Base-by-base conservation (phyloP, 805 yeast species). In the Kodamaea nitidulidarum region DNA sequence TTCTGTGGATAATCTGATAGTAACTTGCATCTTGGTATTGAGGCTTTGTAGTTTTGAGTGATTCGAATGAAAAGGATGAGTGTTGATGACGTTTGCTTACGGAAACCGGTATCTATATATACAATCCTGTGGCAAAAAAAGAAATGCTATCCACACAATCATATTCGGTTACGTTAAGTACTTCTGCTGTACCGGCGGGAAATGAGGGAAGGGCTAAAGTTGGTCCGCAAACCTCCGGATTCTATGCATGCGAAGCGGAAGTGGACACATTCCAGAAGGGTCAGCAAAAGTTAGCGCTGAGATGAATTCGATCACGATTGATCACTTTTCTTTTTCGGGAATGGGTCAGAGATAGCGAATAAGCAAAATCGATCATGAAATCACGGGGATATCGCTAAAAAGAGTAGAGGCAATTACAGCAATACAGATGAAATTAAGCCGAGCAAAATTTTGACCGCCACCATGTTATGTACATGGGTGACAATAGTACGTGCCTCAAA, bases 1-100 rank as follows among this genome's bases (percentile, higher is more conserved):
- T 35, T 71, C 75, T 15, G 75, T 68, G 16, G 73, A 58, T 45
- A 70, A 57, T 58, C 75, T 70, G 52, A 75, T 64, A 18, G 70
- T 65, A 32, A 75, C 68, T 53, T 71, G 75, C 81, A 75, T 75
- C 27, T 30, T 50, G 10, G 28, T 14, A 27, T 27, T 27, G 16
- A n/a, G n/a, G 12, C 12, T 25, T 27, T 12, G 12, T 14, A 6
- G 9, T 7, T 27, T n/a, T 4, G n/a, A n/a, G n/a, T n/a, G n/a
- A n/a, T n/a, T n/a, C n/a, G n/a, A n/a, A n/a, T n/a, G n/a, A n/a
- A n/a, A n/a, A n/a, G n/a, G 15, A 12, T 14, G 31, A 12, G 10
- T 5, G 31, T 27, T 14, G 4, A 15, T 16, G 16, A 12, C 15
- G 15, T 27, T 25, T 25, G 27, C 31, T 10, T 14, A 5, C 9